phyloP scores from a whole-genome alignment of 2,329 filamentous ascomycete genomes.

The Calonectria montana region DNA sequence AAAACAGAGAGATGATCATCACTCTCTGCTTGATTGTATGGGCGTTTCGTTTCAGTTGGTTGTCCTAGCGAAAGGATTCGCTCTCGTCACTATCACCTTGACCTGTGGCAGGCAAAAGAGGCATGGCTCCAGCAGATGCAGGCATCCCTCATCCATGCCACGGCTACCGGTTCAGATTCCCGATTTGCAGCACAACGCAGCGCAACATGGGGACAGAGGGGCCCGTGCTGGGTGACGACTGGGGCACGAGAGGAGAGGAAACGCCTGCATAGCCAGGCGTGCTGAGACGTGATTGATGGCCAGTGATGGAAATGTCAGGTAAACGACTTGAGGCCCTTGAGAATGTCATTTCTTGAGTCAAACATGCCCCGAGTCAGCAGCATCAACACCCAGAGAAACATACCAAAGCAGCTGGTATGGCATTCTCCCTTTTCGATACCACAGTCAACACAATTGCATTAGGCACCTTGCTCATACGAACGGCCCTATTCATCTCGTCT shows the following conservation, averaged over 20 bases:
- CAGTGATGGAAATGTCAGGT: not conserved
- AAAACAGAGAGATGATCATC: not conserved
- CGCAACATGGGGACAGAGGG: not conserved
- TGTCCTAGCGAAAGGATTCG: not conserved
- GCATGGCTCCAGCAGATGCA: not conserved
- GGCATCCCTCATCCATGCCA: slow-evolving; percentile 6
- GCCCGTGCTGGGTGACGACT: slow-evolving; percentile 7
- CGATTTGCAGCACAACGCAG: slow-evolving; percentile 8
- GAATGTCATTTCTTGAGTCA: not conserved
- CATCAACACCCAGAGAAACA: not conserved
- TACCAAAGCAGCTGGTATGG: not conserved
- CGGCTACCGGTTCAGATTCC: slow-evolving; percentile 14
- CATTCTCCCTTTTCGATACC: not conserved
- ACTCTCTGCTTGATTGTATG: not conserved
- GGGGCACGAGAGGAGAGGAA: not conserved
- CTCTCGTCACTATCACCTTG: not conserved
- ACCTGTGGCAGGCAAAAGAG: slow-evolving; percentile 4
- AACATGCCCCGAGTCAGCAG: not conserved
- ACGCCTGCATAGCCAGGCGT: not conserved
- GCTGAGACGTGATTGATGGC: not conserved
- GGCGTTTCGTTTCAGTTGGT: not conserved
- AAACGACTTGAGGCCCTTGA: not conserved
- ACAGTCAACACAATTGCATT: not conserved
- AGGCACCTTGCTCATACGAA: not conserved
- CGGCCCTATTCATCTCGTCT: not conserved